These are phyloP conservation scores for Yamadazyma sp. DNA, from an alignment of 1,139 yeast genomes.

Conservation along the genomic window DNA sequence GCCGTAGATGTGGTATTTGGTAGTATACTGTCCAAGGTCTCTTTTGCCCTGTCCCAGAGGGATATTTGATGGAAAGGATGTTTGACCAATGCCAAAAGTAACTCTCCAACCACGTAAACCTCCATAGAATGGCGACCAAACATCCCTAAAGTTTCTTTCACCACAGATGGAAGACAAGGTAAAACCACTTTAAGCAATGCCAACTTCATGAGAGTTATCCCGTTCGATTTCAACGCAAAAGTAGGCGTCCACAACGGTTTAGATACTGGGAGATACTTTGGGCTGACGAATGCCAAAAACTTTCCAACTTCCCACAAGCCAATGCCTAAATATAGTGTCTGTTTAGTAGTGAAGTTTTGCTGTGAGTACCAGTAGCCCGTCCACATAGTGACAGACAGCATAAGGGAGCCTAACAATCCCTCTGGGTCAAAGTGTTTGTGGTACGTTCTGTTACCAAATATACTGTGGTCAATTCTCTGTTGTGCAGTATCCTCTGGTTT, in stretches of 20 bases:
- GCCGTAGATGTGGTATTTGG: neutral
- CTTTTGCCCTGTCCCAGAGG: neutral
- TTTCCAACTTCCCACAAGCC: conserved; percentile 1
- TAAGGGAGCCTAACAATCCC: conserved; percentile 5
- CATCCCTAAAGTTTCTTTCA: neutral
- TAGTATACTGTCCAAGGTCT: neutral
- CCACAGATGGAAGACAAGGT: conserved; percentile 1
- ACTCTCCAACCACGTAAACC: conserved; percentile 5
- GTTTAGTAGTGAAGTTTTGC: neutral
- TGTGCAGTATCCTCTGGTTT: conserved; percentile 5
- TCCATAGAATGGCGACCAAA: conserved; percentile 4
- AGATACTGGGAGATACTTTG: conserved; percentile 3
- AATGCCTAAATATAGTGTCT: conserved; percentile 1
- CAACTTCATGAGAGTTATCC: conserved; percentile 2
- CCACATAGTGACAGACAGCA: conserved; percentile 7
- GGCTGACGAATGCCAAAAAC: neutral
- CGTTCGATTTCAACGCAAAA: conserved; percentile 4
- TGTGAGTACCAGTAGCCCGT: conserved; percentile 4
- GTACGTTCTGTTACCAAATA: conserved; percentile 6
- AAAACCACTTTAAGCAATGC: neutral
- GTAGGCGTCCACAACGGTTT: conserved; percentile 8
- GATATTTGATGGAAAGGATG: neutral
- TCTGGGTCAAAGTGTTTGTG: conserved; percentile 6
- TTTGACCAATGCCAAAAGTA: neutral
- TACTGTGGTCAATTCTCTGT: conserved; percentile 5